Evolutionary conservation across 306 rosid species (phyloP), one percentile per base, ranked within the genome.

Genomic region (Purshia tridentata): DNA sequence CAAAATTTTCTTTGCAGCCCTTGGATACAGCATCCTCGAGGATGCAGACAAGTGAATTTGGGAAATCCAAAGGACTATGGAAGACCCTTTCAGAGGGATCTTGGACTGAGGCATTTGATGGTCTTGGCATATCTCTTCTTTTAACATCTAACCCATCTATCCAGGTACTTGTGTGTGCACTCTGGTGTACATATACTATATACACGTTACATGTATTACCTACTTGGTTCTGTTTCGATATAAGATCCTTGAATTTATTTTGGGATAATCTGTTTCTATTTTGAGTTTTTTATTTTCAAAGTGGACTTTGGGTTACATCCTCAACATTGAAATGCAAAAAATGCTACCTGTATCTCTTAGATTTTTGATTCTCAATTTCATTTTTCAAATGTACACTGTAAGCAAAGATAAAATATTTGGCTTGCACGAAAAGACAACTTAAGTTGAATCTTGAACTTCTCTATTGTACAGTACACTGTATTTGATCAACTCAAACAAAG

Each of bases 31-130:
- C 91, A 75, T 83, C 98, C 75, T 89, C 98, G 23, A 84, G 80
- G 89, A 93, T 93, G 96, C 97, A 93, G 84, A 91, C 98, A 69
- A 91, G 98, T 72, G 91, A 91, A 70, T 93, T 93, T 78, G 98
- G 98, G 79, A 91, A 89, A 84, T 88, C 98, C 66, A 86, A 89
- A 85, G 98, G 97, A 84, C 77, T 93, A 59, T 89, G 92, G 94
- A 83, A 91, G 91, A 89, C 91, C 61, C 91, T 93, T 69, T 83
- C 95, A 8, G 92, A 91, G 80, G 88, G 94, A 71, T 86, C 86
- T 66, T 91, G 94, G 96, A 77, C 76, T 23, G 98, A 93, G 81
- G 98, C 98, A 4, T 91, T 81, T 73, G 94, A 84, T 20, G 98
- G 98, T 77, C 96, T 93, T 6, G 95, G 85, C 70, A 91, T 93